phyloP scores from a whole-genome alignment of 2,329 filamentous ascomycete species.

The Corinectria fuckeliana region DNA sequence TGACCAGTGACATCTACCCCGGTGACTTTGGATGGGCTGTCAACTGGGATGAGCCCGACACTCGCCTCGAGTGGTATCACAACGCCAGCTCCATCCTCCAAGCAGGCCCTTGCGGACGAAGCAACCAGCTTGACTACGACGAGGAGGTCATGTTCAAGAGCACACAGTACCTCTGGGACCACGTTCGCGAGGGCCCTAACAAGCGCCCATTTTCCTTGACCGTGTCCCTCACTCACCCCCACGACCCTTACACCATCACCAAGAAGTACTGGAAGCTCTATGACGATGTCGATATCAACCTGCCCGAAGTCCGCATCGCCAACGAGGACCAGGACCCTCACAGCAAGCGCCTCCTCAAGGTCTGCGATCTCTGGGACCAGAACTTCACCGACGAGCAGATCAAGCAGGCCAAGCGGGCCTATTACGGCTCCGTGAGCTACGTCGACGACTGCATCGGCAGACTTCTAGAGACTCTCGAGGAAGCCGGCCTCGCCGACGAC shows the following conservation, averaged over 20 bases:
- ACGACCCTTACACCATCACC: constrained; percentile 94
- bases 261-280: constrained; percentile 94
- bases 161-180: constrained; percentile 88
- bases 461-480: constrained; percentile 77
- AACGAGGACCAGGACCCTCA: constrained; percentile 86
- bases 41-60: constrained; percentile 91
- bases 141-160: constrained; percentile 95
- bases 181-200: constrained; percentile 78
- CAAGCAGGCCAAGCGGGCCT: constrained; percentile 83
- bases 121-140: constrained; percentile 95
- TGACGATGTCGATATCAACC: constrained; percentile 83
- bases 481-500: constrained; percentile 80
- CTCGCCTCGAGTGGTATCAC: constrained; percentile 92
- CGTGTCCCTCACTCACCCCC: constrained; percentile 91
- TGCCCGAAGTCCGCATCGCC: constrained; percentile 79
- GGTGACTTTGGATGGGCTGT: constrained; percentile 94
- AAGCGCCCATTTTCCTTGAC: constrained; percentile 86
- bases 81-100: constrained; percentile 94
- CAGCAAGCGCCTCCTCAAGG: constrained; percentile 84
- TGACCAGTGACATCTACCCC: constrained; percentile 96
- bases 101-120: constrained; percentile 85
- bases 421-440: constrained; percentile 92
- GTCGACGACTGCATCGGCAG: constrained; percentile 92
- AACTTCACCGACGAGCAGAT: constrained; percentile 86
- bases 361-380: constrained; percentile 85